phyloP scores from a whole-genome alignment of 805 yeast species.

The Yamadazyma scolyti region DNA sequence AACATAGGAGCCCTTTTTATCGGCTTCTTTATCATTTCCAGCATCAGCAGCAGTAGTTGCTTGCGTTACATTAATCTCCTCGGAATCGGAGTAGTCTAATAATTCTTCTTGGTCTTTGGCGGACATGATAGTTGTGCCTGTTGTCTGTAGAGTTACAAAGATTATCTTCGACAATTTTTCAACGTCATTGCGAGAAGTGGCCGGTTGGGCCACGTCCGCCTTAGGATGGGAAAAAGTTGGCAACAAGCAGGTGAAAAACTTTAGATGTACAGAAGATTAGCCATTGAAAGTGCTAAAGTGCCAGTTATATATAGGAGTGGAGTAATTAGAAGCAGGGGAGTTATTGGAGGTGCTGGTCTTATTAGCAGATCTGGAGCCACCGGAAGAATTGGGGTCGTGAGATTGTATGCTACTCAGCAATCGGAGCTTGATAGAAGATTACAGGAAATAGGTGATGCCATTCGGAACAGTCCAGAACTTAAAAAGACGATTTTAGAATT shows the following conservation, averaged over 20 bases:
- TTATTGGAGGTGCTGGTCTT: too few species aligned
- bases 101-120: conserved; percentile 99
- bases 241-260: too few species aligned
- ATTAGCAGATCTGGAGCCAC: too few species aligned
- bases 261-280: too few species aligned
- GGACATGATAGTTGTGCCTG: conserved; percentile 66
- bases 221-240: too few species aligned
- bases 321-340: too few species aligned
- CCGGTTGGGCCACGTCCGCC: too few species aligned
- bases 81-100: conserved; percentile 97
- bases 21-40: conserved; percentile 55
- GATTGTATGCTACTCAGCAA: conserved; percentile 5
- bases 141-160: conserved; percentile 2
- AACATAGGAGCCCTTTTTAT: conserved; percentile 94
- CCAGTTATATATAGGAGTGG: too few species aligned
- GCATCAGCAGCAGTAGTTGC: conserved; percentile 48
- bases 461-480: conserved; percentile 25
- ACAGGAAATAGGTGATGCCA: conserved; percentile 5
- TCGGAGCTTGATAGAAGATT: conserved; percentile 6
- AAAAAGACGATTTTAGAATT: conserved; percentile 24
- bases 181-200: too few species aligned
- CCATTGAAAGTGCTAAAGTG: too few species aligned
- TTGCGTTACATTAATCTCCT: conserved; percentile 75
- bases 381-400: too few species aligned
- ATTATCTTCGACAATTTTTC: conserved; percentile 5